These are phyloP conservation scores for Fusarium sp. DNA, from an alignment of 2,329 filamentous ascomycete genomes.

Conservation along the genomic window DNA sequence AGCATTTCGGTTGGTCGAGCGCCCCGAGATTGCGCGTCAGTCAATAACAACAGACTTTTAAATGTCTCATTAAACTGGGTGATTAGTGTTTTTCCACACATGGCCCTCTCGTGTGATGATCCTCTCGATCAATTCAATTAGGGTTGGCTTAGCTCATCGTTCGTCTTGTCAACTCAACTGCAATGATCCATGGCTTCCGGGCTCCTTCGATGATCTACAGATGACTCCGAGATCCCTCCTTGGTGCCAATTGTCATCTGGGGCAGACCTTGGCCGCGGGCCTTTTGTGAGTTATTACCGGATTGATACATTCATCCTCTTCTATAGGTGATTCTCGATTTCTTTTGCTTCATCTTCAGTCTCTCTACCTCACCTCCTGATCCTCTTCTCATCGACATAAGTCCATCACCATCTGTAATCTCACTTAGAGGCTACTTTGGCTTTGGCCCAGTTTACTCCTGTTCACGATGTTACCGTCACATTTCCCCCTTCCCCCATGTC, in stretches of 20 bases:
- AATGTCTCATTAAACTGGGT: conserved; percentile 32
- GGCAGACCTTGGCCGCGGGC: background rate
- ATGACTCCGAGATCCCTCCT: conserved; percentile 32
- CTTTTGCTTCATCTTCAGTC: background rate
- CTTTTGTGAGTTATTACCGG: background rate
- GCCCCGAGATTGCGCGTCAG: conserved; percentile 44
- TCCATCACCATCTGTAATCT: conserved; percentile 19
- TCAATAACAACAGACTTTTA: conserved; percentile 24
- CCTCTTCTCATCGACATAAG: conserved; percentile 14
- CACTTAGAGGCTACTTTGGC: conserved; percentile 17
- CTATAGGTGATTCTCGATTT: background rate
- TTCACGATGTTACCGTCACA: conserved; percentile 36
- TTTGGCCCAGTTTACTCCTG: conserved; percentile 24
- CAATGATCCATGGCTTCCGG: conserved; percentile 20
- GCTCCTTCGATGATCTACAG: conserved; percentile 34
- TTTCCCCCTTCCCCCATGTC: conserved; percentile 25
- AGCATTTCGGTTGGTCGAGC: conserved; percentile 34
- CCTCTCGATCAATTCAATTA: conserved; percentile 8
- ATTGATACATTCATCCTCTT: background rate
- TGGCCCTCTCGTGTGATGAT: conserved; percentile 33
- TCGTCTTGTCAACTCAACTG: conserved; percentile 16
- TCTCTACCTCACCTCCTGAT: background rate
- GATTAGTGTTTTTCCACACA: conserved; percentile 20
- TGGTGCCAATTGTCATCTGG: conserved; percentile 11
- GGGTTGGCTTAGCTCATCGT: conserved; percentile 2